Conservation (phyloP, 371 early-diverging fungal species). For the Batrachochytrium dendrobatidis region DNA sequence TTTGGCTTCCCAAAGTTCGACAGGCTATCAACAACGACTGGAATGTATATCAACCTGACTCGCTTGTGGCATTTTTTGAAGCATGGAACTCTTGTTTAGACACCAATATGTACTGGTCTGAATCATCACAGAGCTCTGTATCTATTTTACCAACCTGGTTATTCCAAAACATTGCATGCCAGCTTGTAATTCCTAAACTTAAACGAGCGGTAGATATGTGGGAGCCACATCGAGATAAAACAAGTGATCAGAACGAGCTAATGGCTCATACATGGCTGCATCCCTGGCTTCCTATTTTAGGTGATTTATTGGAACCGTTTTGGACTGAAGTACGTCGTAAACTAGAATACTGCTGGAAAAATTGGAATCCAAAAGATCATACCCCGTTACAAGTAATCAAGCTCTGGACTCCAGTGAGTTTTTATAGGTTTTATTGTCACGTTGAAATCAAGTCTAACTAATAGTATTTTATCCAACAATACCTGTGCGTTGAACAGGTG, state of each 20-base stretch:
- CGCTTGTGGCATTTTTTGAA: conserved; percentile 58
- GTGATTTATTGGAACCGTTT: conserved; percentile 48
- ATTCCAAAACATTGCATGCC: conserved; percentile 63
- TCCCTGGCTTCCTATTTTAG: conserved; percentile 75
- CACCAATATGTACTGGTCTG: no score
- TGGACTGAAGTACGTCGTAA: conserved; percentile 58
- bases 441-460: neutral
- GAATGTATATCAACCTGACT: conserved; percentile 61
- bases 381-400: conserved; percentile 44
- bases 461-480: neutral
- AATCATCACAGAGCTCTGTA: neutral
- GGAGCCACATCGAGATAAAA: conserved; percentile 60
- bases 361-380: conserved; percentile 65
- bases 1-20: conserved; percentile 73
- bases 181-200: conserved; percentile 71
- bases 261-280: conserved; percentile 68
- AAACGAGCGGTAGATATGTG: conserved; percentile 54
- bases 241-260: no score
- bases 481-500: conserved; percentile 20
- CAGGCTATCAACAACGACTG: conserved; percentile 73
- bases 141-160: conserved; percentile 57
- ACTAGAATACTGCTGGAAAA: conserved; percentile 45
- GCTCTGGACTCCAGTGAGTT: conserved; percentile 58
- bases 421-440: neutral
- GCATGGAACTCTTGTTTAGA: conserved; percentile 63